Percentiles rank a stretch among this genome's conserved stretches.
phyloP scores from a whole-genome alignment of 2,329 filamentous ascomycete species.

The Sarocladiaceae sp. region DNA sequence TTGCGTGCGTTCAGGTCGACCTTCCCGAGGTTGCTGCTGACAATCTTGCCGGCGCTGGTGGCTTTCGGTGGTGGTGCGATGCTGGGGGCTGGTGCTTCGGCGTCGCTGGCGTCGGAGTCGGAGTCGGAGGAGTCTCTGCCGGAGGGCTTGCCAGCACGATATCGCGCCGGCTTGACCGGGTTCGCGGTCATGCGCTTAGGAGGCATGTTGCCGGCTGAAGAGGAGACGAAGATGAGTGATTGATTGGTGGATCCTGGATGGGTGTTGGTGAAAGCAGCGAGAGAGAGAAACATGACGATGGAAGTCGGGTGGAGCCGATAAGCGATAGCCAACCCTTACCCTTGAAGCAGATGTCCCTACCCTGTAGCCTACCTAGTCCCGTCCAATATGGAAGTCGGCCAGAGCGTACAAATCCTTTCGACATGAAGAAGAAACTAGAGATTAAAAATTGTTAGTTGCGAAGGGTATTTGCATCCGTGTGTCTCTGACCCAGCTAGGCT shows the following conservation, averaged over 20 bases:
- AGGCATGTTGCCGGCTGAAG: conserved; percentile 44
- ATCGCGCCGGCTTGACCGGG: conserved; percentile 69
- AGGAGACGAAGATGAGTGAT: background rate
- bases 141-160: conserved; percentile 76
- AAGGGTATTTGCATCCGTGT: too few relatives aligned
- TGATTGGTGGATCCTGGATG: background rate
- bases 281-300: background rate
- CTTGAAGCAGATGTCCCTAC: too few relatives aligned
- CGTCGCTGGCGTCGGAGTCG: conserved; percentile 44
- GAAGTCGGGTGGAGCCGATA: background rate
- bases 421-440: too few relatives aligned
- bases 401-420: too few relatives aligned
- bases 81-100: conserved; percentile 24
- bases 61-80: conserved; percentile 52
- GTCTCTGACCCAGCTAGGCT: too few relatives aligned
- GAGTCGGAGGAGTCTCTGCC: conserved; percentile 50
- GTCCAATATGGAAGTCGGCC: too few relatives aligned
- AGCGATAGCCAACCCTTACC: too few relatives aligned
- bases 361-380: too few relatives aligned
- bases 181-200: conserved; percentile 92
- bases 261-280: background rate
- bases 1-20: conserved; percentile 45
- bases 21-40: conserved; percentile 43
- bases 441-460: too few relatives aligned
- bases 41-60: conserved; percentile 49